A percentile compares a stretch with the other conserved stretches of the same genome.
Evolutionary conservation across 2,329 filamentous ascomycete genomes (phyloP).

Genomic region (Apiospora hydei): DNA sequence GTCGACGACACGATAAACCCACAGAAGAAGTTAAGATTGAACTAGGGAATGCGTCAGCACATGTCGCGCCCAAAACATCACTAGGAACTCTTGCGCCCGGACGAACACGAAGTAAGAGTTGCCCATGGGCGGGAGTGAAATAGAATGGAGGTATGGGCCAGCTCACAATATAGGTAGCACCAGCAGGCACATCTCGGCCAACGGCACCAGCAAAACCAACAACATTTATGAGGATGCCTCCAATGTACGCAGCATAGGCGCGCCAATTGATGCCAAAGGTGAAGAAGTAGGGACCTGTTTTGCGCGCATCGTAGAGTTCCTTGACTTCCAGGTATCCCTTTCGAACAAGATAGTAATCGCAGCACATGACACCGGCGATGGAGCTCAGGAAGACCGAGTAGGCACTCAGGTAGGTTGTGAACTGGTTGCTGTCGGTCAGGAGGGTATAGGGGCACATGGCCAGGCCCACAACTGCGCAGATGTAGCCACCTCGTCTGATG

Average conservation of each 20-base stretch:
- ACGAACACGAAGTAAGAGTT: not conserved
- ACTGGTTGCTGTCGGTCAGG: conserved; percentile 77
- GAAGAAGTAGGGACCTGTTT: conserved; percentile 75
- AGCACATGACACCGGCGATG: conserved; percentile 89
- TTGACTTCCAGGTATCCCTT: conserved; percentile 81
- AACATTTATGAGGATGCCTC: conserved; percentile 87
- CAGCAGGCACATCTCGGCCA: conserved; percentile 73
- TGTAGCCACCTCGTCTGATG: conserved; percentile 86
- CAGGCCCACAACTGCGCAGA: conserved; percentile 80
- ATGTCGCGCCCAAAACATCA: not conserved
- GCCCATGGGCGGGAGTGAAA: not conserved
- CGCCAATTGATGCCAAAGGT: conserved; percentile 80
- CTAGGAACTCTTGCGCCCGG: not conserved
- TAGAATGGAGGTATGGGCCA: not conserved
- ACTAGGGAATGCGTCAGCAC: conserved; percentile 44
- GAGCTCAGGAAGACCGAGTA: conserved; percentile 95
- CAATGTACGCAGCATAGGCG: conserved; percentile 82
- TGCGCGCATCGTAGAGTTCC: conserved; percentile 78
- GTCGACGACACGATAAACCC: conserved; percentile 75
- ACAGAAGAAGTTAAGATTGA: conserved; percentile 89
- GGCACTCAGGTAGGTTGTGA: conserved; percentile 89
- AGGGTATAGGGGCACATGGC: conserved; percentile 90
- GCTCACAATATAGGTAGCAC: conserved; percentile 74
- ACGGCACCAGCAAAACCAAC: conserved; percentile 89
- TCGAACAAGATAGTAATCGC: conserved; percentile 88